A percentile compares a stretch with the other conserved stretches of the same genome.
Evolutionary conservation across 1,139 yeast genomes (phyloP).

Genomic region (Magnusiomyces paraingens): DNA sequence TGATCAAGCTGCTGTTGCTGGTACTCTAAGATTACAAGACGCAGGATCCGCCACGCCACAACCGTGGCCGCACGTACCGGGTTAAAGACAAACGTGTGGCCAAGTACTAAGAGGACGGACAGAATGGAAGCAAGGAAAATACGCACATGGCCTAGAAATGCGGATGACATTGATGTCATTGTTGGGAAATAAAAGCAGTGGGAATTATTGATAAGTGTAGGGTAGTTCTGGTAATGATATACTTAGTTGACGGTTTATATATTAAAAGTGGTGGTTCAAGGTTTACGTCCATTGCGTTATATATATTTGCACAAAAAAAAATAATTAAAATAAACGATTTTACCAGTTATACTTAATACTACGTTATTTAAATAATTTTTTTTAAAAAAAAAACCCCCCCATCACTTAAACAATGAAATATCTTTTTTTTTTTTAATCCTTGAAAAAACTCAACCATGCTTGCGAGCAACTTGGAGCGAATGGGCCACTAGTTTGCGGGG

Average conservation of each 20-base stretch:
- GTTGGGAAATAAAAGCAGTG: background rate
- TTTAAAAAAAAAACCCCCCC: too few species aligned
- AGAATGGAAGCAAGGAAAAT: conserved; percentile 12
- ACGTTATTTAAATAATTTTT: too few species aligned
- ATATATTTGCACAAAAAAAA: too few species aligned
- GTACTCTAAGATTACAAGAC: conserved; percentile 7
- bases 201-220: background rate
- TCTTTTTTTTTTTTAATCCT: too few species aligned
- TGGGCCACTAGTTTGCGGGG: conserved; percentile 42
- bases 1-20: conserved; percentile 8
- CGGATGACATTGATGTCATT: conserved; percentile 2
- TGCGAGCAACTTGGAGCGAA: background rate
- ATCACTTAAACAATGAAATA: too few species aligned
- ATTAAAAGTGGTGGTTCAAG: too few species aligned
- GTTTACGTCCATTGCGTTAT: too few species aligned
- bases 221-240: background rate
- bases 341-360: too few species aligned
- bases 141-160: conserved; percentile 11
- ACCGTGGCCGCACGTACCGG: conserved; percentile 11
- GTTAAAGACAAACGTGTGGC: conserved; percentile 13
- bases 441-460: too few species aligned
- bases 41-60: conserved; percentile 8
- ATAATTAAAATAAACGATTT: too few species aligned
- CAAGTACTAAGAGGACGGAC: conserved; percentile 8
- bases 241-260: background rate